These are phyloP conservation scores for Gymnopus androsaceus DNA, from an alignment of 1,284 basidiomycete genomes.

Conservation along the genomic window DNA sequence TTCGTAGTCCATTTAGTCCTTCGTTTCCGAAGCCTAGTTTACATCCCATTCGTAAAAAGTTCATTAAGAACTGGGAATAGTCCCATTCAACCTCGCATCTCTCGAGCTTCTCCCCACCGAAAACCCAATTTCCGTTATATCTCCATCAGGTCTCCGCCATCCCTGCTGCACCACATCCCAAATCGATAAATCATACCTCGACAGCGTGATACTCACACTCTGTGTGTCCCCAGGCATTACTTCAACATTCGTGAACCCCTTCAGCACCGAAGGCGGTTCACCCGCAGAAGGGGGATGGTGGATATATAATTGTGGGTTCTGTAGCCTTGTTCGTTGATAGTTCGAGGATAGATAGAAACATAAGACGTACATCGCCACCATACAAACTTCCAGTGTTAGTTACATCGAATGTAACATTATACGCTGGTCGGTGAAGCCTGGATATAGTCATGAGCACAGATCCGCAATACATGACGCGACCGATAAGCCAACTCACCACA, in stretches of 20 bases:
- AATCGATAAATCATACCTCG: conserved; percentile 63
- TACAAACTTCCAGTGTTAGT: conserved; percentile 55
- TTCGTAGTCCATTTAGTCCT: too few relatives aligned
- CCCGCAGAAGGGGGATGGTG: conserved; percentile 56
- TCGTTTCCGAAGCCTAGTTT: too few relatives aligned
- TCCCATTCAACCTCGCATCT: conserved; percentile 44
- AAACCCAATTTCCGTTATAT: conserved; percentile 46
- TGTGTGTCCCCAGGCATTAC: conserved; percentile 48
- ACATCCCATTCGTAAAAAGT: background rate
- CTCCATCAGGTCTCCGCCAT: conserved; percentile 47
- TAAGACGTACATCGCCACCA: conserved; percentile 53
- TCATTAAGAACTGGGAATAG: conserved; percentile 25
- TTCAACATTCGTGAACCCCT: conserved; percentile 65
- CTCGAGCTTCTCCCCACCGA: conserved; percentile 57
- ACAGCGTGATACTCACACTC: conserved; percentile 55
- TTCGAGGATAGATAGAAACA: background rate
- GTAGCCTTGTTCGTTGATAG: background rate
- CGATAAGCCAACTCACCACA: conserved; percentile 41
- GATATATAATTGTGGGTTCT: conserved; percentile 70
- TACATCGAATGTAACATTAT: conserved; percentile 58
- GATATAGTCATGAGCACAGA: conserved; percentile 1
- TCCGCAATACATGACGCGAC: background rate
- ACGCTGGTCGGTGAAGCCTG: conserved; percentile 66
- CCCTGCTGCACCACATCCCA: conserved; percentile 58
- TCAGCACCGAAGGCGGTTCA: conserved; percentile 63